phyloP scores from a whole-genome alignment of 371 early-diverging fungal species.

The Lichtheimia ornata region DNA sequence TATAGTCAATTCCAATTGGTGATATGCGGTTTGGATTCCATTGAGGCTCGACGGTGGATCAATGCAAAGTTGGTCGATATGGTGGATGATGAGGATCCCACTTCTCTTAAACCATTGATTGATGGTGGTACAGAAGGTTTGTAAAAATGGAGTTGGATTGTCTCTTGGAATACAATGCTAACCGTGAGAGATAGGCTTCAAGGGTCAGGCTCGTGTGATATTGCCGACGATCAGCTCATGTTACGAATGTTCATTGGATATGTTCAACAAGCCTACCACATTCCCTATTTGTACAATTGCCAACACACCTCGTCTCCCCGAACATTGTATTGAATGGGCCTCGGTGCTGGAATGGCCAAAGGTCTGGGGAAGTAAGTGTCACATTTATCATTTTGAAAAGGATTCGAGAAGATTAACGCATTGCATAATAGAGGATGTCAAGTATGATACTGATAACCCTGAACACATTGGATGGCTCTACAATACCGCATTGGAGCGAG shows the following conservation, averaged over 20 bases:
- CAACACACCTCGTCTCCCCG: slow-evolving; percentile 92
- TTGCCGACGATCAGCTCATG: slow-evolving; percentile 80
- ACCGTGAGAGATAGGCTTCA: slow-evolving; percentile 61
- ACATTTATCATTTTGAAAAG: too few relatives aligned
- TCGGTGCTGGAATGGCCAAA: slow-evolving; percentile 91
- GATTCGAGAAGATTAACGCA: neutral
- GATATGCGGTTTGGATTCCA: slow-evolving; percentile 93
- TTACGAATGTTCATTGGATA: slow-evolving; percentile 83
- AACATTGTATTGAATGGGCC: slow-evolving; percentile 99
- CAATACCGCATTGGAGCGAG: slow-evolving; percentile 74
- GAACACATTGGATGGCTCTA: slow-evolving; percentile 91
- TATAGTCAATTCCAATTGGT: slow-evolving; percentile 86
- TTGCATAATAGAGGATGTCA: slow-evolving; percentile 47
- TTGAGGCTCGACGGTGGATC: slow-evolving; percentile 97
- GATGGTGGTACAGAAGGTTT: slow-evolving; percentile 96
- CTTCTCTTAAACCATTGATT: slow-evolving; percentile 81
- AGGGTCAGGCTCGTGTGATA: slow-evolving; percentile 93
- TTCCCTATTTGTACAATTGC: slow-evolving; percentile 99
- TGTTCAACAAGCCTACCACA: slow-evolving; percentile 80
- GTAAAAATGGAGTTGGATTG: neutral
- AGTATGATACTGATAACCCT: slow-evolving; percentile 91
- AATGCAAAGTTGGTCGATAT: slow-evolving; percentile 85
- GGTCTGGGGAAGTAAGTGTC: slow-evolving; percentile 59
- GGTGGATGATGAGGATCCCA: slow-evolving; percentile 70
- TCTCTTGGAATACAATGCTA: neutral